phyloP scores from a whole-genome alignment of 1,139 yeast species.

The Sugiyamaella castrensis region DNA sequence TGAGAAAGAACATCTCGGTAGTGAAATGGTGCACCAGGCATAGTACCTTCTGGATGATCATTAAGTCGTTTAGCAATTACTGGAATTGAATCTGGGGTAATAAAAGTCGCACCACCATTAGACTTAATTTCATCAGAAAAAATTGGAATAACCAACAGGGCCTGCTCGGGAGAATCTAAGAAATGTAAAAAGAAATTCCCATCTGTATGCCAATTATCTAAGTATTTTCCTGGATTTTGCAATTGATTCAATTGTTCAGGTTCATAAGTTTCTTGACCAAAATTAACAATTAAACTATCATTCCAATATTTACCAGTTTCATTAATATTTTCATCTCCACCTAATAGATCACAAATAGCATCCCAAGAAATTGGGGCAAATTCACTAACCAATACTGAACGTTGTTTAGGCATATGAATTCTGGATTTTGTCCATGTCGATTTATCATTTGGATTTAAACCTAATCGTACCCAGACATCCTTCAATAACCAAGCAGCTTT shows the following conservation, averaged over 20 bases:
- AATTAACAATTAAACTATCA: constrained; percentile 16
- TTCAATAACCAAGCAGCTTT: constrained; percentile 16
- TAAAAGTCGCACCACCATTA: constrained; percentile 16
- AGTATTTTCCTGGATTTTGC: constrained; percentile 8
- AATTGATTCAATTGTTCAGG: constrained; percentile 8
- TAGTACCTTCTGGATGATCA: constrained; percentile 17
- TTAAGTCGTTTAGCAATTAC: constrained; percentile 13
- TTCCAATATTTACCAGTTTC: constrained; percentile 17
- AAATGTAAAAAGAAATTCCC: constrained; percentile 18
- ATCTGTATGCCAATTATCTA: constrained; percentile 20
- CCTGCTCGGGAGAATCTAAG: constrained; percentile 20
- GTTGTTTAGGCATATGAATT: constrained; percentile 15
- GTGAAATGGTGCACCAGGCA: constrained; percentile 11
- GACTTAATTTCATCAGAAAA: constrained; percentile 16
- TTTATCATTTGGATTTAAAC: constrained; percentile 14
- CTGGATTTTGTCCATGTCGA: constrained; percentile 11
- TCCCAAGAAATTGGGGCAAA: constrained; percentile 19
- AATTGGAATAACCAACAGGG: constrained; percentile 18
- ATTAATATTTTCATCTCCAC: constrained; percentile 11
- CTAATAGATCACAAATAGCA: constrained; percentile 14
- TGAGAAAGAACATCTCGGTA: constrained; percentile 6
- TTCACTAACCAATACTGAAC: constrained; percentile 12
- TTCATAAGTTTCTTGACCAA: constrained; percentile 13
- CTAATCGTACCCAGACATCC: constrained; percentile 16
- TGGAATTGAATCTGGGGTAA: constrained; percentile 17